Evolutionary conservation across 768 basidiomycete genomes (phyloP), one percentile per base, ranked within the genome.

Genomic region (Phanerochaete carnosa): DNA sequence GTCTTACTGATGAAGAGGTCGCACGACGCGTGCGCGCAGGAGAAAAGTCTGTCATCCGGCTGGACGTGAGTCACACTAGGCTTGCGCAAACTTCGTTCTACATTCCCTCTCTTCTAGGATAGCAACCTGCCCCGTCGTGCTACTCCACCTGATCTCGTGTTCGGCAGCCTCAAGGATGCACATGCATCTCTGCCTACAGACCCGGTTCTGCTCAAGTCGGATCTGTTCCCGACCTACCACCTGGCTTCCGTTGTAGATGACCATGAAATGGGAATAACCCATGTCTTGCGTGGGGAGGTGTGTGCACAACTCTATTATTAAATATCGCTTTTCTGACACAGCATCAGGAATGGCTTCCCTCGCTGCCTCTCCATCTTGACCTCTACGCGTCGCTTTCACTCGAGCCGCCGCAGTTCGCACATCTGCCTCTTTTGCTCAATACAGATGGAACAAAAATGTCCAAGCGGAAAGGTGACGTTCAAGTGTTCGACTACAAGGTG

Each of bases 211-310:
- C 78, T 98, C 62, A 98, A 99, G 73, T 88, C 91, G 0, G 97
- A 99, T 71, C 77, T 85, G 1, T 96, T 90, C 71, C 97, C 97
- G 5, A 98, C 96, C 0, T 99, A 99, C 70, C 97, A 98, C 64
- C 82, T 99, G 4, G 96, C 97, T 0, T 95, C 88, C 23, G 93
- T 98, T 0, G 93, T 96, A 0, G 97, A 99, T 65, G 97, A 99
- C 74, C 86, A 94, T 66, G 86, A 88, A 66, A 99, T 99, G 97
- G 88, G 88, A 0, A 93, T 99, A 25, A 93, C 94, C 0, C 97
- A 98, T 74, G 95, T 98, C 4, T 75, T 98, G 1, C 85, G 97
- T 28, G 97, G 97, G 53, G 95, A 98, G 83, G 95, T 88, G 59
- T 29, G 79, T 64, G 32, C 35, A 7, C 8, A 47, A 13, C 32